A percentile compares a stretch with the other conserved stretches of the same genome.
Conservation (phyloP, 2,329 filamentous ascomycete species). For the Knufia fluminis region DNA sequence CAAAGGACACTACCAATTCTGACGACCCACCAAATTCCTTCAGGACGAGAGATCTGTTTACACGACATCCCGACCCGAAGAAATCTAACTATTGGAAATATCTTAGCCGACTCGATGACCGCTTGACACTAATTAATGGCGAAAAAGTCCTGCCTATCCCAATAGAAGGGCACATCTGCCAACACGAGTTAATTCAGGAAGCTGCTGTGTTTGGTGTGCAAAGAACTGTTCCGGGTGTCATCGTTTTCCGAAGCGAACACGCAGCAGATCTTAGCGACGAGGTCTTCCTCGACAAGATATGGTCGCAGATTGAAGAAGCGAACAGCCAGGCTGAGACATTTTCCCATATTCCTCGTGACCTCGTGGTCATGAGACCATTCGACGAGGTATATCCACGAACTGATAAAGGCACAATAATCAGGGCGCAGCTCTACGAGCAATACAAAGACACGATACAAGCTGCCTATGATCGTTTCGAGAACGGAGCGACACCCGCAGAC, state of each 20-base stretch:
- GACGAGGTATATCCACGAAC: slow-evolving; percentile 27
- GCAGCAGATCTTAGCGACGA: slow-evolving; percentile 26
- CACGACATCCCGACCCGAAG: slow-evolving; percentile 36
- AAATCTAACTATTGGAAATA: slow-evolving; percentile 52
- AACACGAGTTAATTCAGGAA: slow-evolving; percentile 41
- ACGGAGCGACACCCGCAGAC: background rate
- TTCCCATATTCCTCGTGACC: slow-evolving; percentile 40
- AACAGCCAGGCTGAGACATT: slow-evolving; percentile 45
- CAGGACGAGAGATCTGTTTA: slow-evolving; percentile 54
- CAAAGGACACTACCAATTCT: slow-evolving; percentile 48
- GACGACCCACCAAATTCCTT: slow-evolving; percentile 46
- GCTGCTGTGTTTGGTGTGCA: slow-evolving; percentile 54
- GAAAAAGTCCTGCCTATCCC: slow-evolving; percentile 60
- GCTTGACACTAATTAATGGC: slow-evolving; percentile 53
- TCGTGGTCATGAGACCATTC: slow-evolving; percentile 40
- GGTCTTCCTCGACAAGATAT: slow-evolving; percentile 36
- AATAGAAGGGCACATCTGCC: slow-evolving; percentile 46
- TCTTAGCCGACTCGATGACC: slow-evolving; percentile 51
- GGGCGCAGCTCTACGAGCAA: slow-evolving; percentile 41
- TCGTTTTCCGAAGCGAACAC: slow-evolving; percentile 41
- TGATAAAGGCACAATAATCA: slow-evolving; percentile 51
- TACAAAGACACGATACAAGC: slow-evolving; percentile 30
- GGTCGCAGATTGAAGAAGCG: slow-evolving; percentile 37
- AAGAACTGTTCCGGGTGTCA: slow-evolving; percentile 44
- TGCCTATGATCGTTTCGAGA: slow-evolving; percentile 11